Percentiles rank a stretch among this genome's conserved stretches.
Conservation (phyloP, 2,329 filamentous ascomycete species). For the Ilyonectria sp. region DNA sequence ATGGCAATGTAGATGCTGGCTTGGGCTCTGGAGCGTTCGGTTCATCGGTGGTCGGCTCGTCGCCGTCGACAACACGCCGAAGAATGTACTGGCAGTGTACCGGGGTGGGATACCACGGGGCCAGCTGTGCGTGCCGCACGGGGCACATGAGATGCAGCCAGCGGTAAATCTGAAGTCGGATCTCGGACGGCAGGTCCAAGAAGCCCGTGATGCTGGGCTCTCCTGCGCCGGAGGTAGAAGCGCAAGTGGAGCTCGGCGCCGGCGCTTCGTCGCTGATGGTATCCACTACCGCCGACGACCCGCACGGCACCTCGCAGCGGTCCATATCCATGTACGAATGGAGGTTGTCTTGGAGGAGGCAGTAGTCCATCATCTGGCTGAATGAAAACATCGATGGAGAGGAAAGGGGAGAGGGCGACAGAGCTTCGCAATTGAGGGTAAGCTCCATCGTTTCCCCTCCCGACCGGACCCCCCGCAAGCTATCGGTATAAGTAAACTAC, state of each 20-base stretch:
- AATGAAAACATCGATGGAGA: constrained; percentile 7
- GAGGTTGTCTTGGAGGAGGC: constrained; percentile 30
- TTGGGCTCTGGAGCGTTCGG: not conserved
- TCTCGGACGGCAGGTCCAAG: constrained; percentile 57
- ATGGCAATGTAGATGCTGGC: not conserved
- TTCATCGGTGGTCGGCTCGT: not conserved
- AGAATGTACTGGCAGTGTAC: constrained; percentile 52
- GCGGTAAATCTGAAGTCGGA: constrained; percentile 63
- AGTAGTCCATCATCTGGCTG: constrained; percentile 20
- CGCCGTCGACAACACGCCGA: constrained; percentile 30
- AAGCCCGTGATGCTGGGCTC: not conserved
- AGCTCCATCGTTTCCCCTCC: not conserved
- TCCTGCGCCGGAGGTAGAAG: not conserved
- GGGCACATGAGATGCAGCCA: constrained; percentile 58
- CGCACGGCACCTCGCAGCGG: constrained; percentile 6
- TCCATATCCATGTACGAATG: constrained; percentile 22
- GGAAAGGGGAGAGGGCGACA: not conserved
- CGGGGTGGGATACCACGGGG: constrained; percentile 57
- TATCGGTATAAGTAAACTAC: not conserved
- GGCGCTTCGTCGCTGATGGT: constrained; percentile 19
- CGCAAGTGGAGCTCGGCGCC: constrained; percentile 21
- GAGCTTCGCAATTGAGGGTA: not conserved
- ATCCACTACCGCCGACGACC: constrained; percentile 24
- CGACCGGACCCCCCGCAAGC: not conserved
- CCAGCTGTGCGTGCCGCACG: constrained; percentile 56